Conservation (phyloP, 2,329 filamentous ascomycete genomes). For the Xylariales sp. region DNA sequence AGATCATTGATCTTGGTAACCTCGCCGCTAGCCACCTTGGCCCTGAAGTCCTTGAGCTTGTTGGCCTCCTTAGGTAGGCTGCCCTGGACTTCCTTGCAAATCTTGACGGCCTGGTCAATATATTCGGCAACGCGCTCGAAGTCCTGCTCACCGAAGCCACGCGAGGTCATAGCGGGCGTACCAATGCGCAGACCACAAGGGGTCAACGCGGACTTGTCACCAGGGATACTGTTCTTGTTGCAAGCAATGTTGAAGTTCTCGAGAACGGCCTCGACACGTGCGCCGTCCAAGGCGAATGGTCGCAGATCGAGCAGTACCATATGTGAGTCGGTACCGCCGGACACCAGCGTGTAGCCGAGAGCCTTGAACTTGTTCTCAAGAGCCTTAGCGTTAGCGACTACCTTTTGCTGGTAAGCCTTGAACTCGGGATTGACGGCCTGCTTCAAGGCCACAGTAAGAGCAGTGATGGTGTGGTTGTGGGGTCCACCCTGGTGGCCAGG, state of each 20-base stretch:
- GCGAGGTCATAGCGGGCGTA: slow-evolving; percentile 95
- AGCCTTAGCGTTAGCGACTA: slow-evolving; percentile 92
- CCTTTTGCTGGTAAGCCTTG: slow-evolving; percentile 92
- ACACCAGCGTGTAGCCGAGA: slow-evolving; percentile 93
- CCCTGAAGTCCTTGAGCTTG: slow-evolving; percentile 99
- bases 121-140: slow-evolving; percentile 91
- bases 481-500: slow-evolving; percentile 98
- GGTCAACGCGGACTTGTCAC: slow-evolving; percentile 96
- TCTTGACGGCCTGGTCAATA: slow-evolving; percentile 88
- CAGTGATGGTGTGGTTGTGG: slow-evolving; percentile 99
- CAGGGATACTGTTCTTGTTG: slow-evolving; percentile 99
- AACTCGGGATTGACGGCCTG: slow-evolving; percentile 93
- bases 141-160: slow-evolving; percentile 91
- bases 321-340: slow-evolving; percentile 96
- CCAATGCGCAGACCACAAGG: slow-evolving; percentile 96
- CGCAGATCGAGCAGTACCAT: slow-evolving; percentile 96
- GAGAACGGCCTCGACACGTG: slow-evolving; percentile 93
- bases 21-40: slow-evolving; percentile 82
- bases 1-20: slow-evolving; percentile 85
- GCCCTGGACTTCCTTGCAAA: slow-evolving; percentile 88
- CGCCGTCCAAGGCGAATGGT: slow-evolving; percentile 86
- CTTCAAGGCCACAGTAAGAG: slow-evolving; percentile 92
- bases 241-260: slow-evolving; percentile 99
- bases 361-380: slow-evolving; percentile 86
- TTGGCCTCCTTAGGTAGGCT: slow-evolving; percentile 94